Evolutionary conservation across 2,329 filamentous ascomycete genomes (phyloP), one percentile per base, ranked within the genome.

Genomic region (Xylariomycetidae sp.): DNA sequence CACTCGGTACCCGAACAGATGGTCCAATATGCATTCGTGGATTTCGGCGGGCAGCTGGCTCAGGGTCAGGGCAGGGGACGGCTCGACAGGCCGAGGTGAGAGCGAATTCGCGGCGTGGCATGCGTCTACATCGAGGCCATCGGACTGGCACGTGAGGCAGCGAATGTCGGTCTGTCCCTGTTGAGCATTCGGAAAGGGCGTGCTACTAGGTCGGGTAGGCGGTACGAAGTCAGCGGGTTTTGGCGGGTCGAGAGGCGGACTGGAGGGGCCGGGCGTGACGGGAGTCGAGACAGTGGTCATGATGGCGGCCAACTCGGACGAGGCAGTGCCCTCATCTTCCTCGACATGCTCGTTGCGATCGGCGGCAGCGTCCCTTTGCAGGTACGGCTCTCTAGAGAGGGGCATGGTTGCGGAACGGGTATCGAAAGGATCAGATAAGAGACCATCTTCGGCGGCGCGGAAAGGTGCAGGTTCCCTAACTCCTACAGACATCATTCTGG

Each of bases 21-120:
- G 73, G 52, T 86, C 82, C 10, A 86, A 63, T 34, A 86, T 79
- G 35, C 73, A 74, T 48, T 85, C 80, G 51, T 85, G 80, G 10
- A 87, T 82, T 54, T 86, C 82, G 35, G 73, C 68, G 2, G 82
- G 82, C 2, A 85, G 61, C 41, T 74, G 57, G 27, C 65, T 60
- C 30, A 76, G 58, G 32, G 65, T 63, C n/a, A 60, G 39, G 19
- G 52, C 46, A 5, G 52, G 48, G 13, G 33, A 47, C 25, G 57
- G 48, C 25, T 57, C 50, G 31, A 39, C 40, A 19, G 37, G 20
- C 25, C 47, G 36, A 10, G 49, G 43, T 25, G 35, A 37, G 27
- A 55, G 38, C n/a, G 54, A 46, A 20, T 46, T 49, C 20, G 47
- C 37, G 15, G 47, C 37, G 24, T 47, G 50, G 31, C 51, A 47